Evolutionary conservation across 305 asterid genomes (phyloP).

Genomic region (Fraxinus greggii): DNA sequence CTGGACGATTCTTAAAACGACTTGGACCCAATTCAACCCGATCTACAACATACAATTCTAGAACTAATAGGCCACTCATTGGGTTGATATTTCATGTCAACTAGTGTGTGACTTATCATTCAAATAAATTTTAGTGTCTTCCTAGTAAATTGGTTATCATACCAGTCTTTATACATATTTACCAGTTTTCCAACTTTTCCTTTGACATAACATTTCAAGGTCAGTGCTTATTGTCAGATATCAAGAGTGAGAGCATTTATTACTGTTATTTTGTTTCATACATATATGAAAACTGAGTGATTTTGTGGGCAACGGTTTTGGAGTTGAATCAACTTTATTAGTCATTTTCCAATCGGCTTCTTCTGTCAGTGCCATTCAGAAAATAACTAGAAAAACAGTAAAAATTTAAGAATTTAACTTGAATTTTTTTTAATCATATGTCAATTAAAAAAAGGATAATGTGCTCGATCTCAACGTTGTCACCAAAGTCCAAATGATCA

Average conservation of each 20-base stretch:
- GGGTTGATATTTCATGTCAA: not conserved
- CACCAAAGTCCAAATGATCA: not conserved
- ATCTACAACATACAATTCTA: not conserved
- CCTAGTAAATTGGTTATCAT: slow-evolving; percentile 31
- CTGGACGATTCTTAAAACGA: not conserved
- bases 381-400: not conserved
- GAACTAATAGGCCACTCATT: not conserved
- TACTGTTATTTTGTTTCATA: slow-evolving; percentile 14
- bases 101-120: not conserved
- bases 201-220: slow-evolving; percentile 33
- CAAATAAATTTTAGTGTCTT: not conserved
- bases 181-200: slow-evolving; percentile 16
- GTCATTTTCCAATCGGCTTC: not conserved
- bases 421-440: not conserved
- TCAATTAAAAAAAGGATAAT: not conserved
- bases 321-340: slow-evolving; percentile 12
- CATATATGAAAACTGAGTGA: not conserved
- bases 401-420: not conserved
- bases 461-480: not conserved
- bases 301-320: slow-evolving; percentile 19
- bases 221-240: slow-evolving; percentile 22
- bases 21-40: not conserved
- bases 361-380: not conserved
- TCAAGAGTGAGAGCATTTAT: slow-evolving; percentile 19
- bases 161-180: slow-evolving; percentile 19